A percentile compares a stretch with the other conserved stretches of the same genome.
Conservation (phyloP, 2,329 filamentous ascomycete species). For the Sporothrix luriei region DNA sequence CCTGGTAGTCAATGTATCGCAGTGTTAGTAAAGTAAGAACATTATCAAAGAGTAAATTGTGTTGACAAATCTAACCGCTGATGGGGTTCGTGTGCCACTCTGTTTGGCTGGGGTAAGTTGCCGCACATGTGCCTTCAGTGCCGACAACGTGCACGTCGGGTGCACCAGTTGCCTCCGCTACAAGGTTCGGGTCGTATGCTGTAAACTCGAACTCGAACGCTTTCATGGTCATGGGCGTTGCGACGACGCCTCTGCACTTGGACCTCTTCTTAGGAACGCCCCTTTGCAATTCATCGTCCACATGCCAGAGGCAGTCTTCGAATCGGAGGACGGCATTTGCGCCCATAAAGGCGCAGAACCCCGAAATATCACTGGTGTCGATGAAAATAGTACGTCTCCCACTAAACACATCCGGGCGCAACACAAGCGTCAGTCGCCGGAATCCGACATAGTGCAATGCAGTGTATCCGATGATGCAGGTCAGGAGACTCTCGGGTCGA, state of each 20-base stretch:
- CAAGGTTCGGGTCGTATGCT: slow-evolving; percentile 10
- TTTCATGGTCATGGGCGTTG: slow-evolving; percentile 54
- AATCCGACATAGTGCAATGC: slow-evolving; percentile 59
- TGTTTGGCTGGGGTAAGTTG: slow-evolving; percentile 30
- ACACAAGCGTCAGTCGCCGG: slow-evolving; percentile 50
- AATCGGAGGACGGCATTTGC: slow-evolving; percentile 59
- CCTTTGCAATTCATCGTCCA: slow-evolving; percentile 39
- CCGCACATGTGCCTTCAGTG: neutral
- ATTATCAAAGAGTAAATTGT: slow-evolving; percentile 7
- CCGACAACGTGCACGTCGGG: neutral
- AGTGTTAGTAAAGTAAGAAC: neutral
- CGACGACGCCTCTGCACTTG: slow-evolving; percentile 56
- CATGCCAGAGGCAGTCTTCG: slow-evolving; percentile 55
- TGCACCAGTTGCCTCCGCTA: neutral
- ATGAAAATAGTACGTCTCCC: slow-evolving; percentile 47
- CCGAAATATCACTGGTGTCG: slow-evolving; percentile 48
- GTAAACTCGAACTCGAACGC: slow-evolving; percentile 53
- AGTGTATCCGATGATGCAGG: slow-evolving; percentile 54
- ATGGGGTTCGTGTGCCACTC: slow-evolving; percentile 50
- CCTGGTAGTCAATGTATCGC: neutral
- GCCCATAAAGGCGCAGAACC: slow-evolving; percentile 55
- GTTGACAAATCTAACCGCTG: slow-evolving; percentile 44
- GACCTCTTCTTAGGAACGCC: slow-evolving; percentile 4
- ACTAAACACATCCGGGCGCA: neutral
- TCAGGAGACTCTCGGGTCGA: slow-evolving; percentile 6